These are phyloP conservation scores for Pythium rhizo-oryzae DNA, from an alignment of 352 stramenopile genomes.

Conservation along the genomic window DNA sequence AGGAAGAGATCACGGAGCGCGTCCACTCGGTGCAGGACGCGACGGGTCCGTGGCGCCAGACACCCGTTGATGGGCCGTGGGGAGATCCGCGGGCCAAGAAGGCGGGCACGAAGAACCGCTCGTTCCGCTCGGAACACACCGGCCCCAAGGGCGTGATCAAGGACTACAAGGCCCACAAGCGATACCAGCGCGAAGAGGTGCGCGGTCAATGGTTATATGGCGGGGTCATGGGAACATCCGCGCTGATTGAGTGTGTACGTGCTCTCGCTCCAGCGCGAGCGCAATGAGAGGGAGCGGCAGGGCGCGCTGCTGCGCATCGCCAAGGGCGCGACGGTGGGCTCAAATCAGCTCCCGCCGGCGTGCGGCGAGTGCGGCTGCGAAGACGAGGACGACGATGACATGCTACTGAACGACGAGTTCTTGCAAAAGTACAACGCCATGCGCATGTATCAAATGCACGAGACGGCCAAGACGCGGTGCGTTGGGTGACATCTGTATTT, in stretches of 20 bases:
- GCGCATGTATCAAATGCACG: slow-evolving; percentile 72
- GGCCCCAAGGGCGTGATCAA: slow-evolving; percentile 83
- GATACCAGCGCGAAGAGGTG: slow-evolving; percentile 58
- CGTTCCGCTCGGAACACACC: slow-evolving; percentile 70
- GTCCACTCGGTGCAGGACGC: slow-evolving; percentile 73
- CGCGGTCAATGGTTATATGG: no score
- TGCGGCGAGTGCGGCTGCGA: slow-evolving; percentile 29
- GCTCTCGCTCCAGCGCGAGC: slow-evolving; percentile 38
- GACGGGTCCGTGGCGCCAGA: slow-evolving; percentile 71
- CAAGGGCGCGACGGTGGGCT: slow-evolving; percentile 40
- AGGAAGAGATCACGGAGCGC: slow-evolving; percentile 59
- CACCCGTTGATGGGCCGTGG: slow-evolving; percentile 47
- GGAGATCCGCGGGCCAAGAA: slow-evolving; percentile 38
- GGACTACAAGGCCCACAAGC: slow-evolving; percentile 84
- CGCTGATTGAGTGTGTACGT: no score
- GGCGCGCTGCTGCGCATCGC: slow-evolving; percentile 61
- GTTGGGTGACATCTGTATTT: background rate
- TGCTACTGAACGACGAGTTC: slow-evolving; percentile 58
- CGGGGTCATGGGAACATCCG: no score
- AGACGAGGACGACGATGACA: slow-evolving; percentile 48
- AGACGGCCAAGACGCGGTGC: slow-evolving; percentile 33
- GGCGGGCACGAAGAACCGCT: slow-evolving; percentile 35
- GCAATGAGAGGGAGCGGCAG: slow-evolving; percentile 54
- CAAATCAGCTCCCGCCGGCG: background rate
- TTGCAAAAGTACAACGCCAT: slow-evolving; percentile 61